Conservation (phyloP, 768 basidiomycete species). For the Lentinula boryana region DNA sequence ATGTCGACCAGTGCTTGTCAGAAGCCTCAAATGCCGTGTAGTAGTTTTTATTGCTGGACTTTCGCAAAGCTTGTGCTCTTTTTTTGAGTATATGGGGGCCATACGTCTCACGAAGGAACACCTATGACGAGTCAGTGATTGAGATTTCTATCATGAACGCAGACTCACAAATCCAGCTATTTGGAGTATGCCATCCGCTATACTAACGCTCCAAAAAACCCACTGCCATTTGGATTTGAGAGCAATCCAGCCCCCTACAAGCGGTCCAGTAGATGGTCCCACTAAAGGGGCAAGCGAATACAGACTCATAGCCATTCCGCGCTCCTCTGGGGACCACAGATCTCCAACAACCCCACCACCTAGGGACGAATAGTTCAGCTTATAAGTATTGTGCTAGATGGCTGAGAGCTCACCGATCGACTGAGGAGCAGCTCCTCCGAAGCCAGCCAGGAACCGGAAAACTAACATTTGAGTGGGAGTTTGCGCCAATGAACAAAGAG, state of each 20-base stretch:
- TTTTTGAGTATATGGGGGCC: constrained; percentile 42
- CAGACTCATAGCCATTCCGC: constrained; percentile 45
- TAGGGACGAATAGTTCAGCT: background rate
- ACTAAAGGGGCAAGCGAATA: constrained; percentile 52
- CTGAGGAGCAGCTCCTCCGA: constrained; percentile 63
- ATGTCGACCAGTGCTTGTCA: constrained; percentile 32
- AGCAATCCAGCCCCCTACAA: constrained; percentile 38
- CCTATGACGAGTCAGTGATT: constrained; percentile 9
- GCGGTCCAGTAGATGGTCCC: constrained; percentile 34
- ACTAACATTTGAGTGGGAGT: constrained; percentile 46
- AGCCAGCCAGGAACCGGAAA: constrained; percentile 58
- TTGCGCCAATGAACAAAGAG: constrained; percentile 43
- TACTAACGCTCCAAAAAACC: constrained; percentile 56
- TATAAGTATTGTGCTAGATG: background rate
- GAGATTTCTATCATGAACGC: background rate
- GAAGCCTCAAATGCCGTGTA: constrained; percentile 36
- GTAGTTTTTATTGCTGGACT: constrained; percentile 24
- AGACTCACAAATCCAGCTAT: constrained; percentile 39
- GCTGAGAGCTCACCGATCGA: constrained; percentile 21
- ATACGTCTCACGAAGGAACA: constrained; percentile 32
- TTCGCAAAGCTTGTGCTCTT: constrained; percentile 31
- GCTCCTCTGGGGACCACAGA: constrained; percentile 44
- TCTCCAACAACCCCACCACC: constrained; percentile 55
- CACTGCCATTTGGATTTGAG: constrained; percentile 50
- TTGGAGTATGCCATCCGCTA: constrained; percentile 42